Base-by-base conservation (phyloP, 2,329 filamentous ascomycete species). In the Pseudomassariella vexata region DNA sequence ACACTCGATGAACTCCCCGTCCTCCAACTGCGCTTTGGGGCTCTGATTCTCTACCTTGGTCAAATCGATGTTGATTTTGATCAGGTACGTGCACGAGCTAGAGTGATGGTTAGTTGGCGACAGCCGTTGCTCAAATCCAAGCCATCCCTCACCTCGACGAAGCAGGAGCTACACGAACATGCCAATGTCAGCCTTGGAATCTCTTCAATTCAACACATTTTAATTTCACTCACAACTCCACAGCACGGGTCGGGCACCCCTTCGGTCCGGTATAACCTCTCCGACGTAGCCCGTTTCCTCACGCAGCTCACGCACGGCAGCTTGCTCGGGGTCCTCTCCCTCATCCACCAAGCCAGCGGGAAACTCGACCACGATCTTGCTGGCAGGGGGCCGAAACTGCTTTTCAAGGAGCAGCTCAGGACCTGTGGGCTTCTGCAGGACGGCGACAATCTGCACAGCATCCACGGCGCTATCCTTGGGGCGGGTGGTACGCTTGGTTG, bases 1-100 rank as follows among this genome's bases (percentile, higher is more conserved):
- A 20, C 61, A 66, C 44, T 71, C 67, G 34, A 71, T 71, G 46
- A 70, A 70, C 40, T 70, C 67, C 32, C 66, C 65, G 9, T 68
- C 65, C 39, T 71, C 67, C 5, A 71, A 53, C 32, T 64, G 48
- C 1, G 66, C 61, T 36, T 63, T 53, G 0, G 65, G 66, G 29
- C 61, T 59, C 39, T 59, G 53, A 39, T 71, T 71, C 33, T 63
- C 60, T 5, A 59, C 55, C 11, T 50, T 52, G 5, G 55, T 55
- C 24, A 65, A 49, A 38, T 71, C 64, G 35, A 71, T 54, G 6
- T 59, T 65, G 20, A 70, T 50, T 32, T 69, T 63, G 14, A 71
- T 48, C 36, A 55, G 42, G 30, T 45, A 52, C 0, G 45, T 49
- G 20, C 40, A 48, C 11, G 51, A 52, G 39, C 50, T 52, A 31